A percentile compares a stretch with the other conserved stretches of the same genome.
Evolutionary conservation across 75 land plant genomes (phyloP).

Genomic region (Azolla pinnata): DNA sequence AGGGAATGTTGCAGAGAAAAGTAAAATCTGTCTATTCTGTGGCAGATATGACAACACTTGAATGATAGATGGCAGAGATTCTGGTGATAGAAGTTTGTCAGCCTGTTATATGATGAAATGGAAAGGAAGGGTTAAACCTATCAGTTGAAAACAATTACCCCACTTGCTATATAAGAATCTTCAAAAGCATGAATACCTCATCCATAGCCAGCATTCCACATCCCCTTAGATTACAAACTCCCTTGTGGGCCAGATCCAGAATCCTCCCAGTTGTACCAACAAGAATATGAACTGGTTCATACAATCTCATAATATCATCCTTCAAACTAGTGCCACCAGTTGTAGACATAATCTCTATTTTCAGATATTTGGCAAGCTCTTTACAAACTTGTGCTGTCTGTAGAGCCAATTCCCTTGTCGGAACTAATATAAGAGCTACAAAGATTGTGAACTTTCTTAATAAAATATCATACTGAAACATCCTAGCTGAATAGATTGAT

Average conservation of each 20-base stretch:
- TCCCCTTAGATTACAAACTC: constrained; percentile 27
- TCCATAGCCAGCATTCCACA: constrained; percentile 35
- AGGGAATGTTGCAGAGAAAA: constrained; percentile 35
- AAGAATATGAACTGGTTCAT: constrained; percentile 31
- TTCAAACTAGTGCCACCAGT: constrained; percentile 37
- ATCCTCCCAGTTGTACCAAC: constrained; percentile 35
- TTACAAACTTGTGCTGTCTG: constrained; percentile 38
- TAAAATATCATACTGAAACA: too few species aligned
- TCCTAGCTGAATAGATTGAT: neutral
- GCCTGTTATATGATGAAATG: constrained; percentile 14
- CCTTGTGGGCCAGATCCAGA: constrained; percentile 25
- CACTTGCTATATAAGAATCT: neutral
- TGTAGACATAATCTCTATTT: constrained; percentile 31
- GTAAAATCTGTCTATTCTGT: constrained; percentile 24
- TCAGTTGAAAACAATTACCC: neutral
- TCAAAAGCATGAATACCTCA: constrained; percentile 15
- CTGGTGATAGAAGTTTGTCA: constrained; percentile 38
- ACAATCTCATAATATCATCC: constrained; percentile 35
- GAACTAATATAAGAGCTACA: constrained; percentile 26
- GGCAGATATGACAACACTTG: constrained; percentile 20
- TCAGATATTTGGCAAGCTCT: constrained; percentile 33
- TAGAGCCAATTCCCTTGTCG: constrained; percentile 30
- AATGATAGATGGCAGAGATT: constrained; percentile 24
- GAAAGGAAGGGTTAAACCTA: neutral
- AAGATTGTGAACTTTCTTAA: neutral